phyloP scores from a whole-genome alignment of 2,329 filamentous ascomycete genomes.

The Cladosporium sp. region DNA sequence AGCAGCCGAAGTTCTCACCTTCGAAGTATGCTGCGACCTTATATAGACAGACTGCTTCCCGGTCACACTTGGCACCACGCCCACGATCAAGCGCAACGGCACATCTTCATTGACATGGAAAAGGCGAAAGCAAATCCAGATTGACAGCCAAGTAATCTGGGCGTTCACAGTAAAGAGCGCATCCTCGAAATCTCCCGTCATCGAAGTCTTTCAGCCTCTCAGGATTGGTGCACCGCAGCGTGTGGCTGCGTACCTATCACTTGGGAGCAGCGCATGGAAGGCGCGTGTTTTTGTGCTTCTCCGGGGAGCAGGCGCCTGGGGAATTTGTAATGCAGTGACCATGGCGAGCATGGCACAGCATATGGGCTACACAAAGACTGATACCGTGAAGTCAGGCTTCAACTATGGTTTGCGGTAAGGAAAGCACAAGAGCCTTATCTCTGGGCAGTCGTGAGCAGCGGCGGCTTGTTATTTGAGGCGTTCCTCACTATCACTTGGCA shows the following conservation, averaged over 20 bases:
- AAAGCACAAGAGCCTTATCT: conserved; percentile 7
- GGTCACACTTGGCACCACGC: neutral
- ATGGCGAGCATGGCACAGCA: neutral
- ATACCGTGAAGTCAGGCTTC: neutral
- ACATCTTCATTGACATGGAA: neutral
- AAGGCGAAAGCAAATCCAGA: neutral
- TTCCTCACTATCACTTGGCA: conserved; percentile 8
- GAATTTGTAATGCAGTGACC: conserved; percentile 4
- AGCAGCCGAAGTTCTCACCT: neutral
- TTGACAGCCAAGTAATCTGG: conserved; percentile 1
- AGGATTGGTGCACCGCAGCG: neutral
- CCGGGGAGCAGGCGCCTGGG: neutral
- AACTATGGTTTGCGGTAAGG: neutral
- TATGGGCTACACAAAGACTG: neutral
- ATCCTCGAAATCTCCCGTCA: neutral
- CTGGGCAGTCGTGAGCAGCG: neutral
- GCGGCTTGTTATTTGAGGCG: conserved; percentile 8
- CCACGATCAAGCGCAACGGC: neutral
- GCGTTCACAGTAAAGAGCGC: neutral
- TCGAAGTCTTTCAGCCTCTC: neutral
- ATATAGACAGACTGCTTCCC: neutral
- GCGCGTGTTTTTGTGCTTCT: conserved; percentile 1
- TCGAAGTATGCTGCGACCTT: neutral
- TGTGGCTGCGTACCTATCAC: conserved; percentile 6
- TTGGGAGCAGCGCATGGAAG: neutral